phyloP scores from a whole-genome alignment of 2,329 filamentous ascomycete genomes.

The Camptophora hylomeconis region DNA sequence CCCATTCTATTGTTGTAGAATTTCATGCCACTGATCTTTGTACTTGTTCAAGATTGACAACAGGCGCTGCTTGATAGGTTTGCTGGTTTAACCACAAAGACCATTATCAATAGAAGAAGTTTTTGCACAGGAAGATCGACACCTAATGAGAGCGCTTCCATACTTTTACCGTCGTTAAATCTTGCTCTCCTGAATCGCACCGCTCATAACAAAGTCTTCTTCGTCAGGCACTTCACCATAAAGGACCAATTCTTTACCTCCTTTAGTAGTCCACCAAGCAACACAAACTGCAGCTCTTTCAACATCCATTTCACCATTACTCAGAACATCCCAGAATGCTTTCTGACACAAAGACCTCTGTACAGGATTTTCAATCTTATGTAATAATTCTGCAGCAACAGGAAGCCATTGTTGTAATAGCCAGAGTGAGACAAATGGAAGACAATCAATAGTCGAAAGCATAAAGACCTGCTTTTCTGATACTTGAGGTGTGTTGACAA shows the following conservation, averaged over 20 bases:
- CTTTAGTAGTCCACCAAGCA: slow-evolving; percentile 68
- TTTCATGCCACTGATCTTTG: no score
- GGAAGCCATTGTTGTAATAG: slow-evolving; percentile 72
- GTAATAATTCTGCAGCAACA: slow-evolving; percentile 54
- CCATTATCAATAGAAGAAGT: no score
- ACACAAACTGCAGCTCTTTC: slow-evolving; percentile 68
- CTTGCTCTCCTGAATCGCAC: slow-evolving; percentile 39
- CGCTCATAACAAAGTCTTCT: slow-evolving; percentile 39
- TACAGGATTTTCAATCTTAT: slow-evolving; percentile 45
- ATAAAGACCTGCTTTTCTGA: slow-evolving; percentile 70
- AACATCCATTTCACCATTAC: slow-evolving; percentile 76
- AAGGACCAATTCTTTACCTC: slow-evolving; percentile 44
- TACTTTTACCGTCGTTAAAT: slow-evolving; percentile 26
- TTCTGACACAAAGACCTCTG: slow-evolving; percentile 55
- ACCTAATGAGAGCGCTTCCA: no score
- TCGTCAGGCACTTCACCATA: slow-evolving; percentile 28
- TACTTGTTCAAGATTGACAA: no score
- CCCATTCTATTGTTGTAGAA: no score
- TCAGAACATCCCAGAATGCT: slow-evolving; percentile 67
- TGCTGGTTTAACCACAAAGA: no score
- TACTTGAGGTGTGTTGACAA: slow-evolving; percentile 25
- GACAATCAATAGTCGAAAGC: slow-evolving; percentile 64
- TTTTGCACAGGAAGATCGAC: no score
- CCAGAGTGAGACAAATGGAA: slow-evolving; percentile 58
- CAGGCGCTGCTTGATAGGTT: no score